Evolutionary conservation across 2,329 filamentous ascomycete species (phyloP).

Genomic region (Fusarium liriodendri): DNA sequence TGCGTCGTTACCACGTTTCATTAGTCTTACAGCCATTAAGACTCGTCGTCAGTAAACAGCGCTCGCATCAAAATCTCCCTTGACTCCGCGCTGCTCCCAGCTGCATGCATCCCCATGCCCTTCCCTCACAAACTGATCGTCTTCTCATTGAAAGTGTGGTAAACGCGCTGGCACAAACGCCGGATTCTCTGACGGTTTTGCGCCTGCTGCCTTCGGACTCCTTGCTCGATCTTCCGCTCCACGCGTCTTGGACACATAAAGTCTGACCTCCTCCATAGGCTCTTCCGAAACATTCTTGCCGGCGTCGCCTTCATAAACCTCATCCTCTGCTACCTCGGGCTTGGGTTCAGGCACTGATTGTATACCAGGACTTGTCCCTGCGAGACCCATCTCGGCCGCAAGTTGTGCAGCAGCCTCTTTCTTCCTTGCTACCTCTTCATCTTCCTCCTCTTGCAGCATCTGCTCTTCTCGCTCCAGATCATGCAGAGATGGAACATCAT

Average conservation of each 20-base stretch:
- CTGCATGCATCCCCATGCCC: background rate
- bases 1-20: conserved; percentile 17
- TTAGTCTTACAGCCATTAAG: conserved; percentile 32
- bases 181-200: conserved; percentile 23
- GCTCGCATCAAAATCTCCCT: background rate
- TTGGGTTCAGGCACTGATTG: conserved; percentile 36
- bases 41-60: background rate
- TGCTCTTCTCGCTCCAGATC: conserved; percentile 67
- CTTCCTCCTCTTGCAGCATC: conserved; percentile 61
- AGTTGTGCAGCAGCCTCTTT: conserved; percentile 64
- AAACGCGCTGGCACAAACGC: conserved; percentile 69
- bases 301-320: conserved; percentile 37
- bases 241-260: background rate
- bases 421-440: conserved; percentile 63
- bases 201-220: conserved; percentile 4
- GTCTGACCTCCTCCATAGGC: conserved; percentile 12
- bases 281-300: conserved; percentile 23
- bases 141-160: conserved; percentile 62
- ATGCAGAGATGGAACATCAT: conserved; percentile 58
- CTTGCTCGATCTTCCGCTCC: conserved; percentile 45
- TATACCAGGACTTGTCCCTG: conserved; percentile 29
- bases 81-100: background rate
- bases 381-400: conserved; percentile 62
- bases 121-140: background rate
- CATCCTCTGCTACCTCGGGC: conserved; percentile 48